Evolutionary conservation across 352 stramenopile species (phyloP), one percentile per base, ranked within the genome.

Genomic region (Globisporangium parvum): DNA sequence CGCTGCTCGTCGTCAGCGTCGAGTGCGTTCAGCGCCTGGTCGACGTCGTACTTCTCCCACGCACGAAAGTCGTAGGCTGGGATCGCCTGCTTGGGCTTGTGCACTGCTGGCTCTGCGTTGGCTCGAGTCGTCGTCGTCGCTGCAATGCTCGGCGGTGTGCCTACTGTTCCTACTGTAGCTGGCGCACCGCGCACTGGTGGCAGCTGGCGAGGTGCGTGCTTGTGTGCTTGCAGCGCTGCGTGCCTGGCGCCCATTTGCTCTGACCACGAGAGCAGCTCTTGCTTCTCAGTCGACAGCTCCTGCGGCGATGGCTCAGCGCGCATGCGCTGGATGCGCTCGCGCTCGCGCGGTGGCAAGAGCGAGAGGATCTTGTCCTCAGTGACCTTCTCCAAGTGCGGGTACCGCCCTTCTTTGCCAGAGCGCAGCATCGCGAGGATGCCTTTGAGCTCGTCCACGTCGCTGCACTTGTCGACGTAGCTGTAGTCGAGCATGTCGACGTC

Each of bases 401-500:
- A 98, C 15, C 75, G 59, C 0, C 93, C 93, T 74, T 97, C 82
- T 57, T 95, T 95, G 10, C 91, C 93, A 3, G 79, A 95, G 23
- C 85, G 73, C 12, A 98, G 71, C 66, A 79, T 67, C 15, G 70
- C 70, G 28, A 98, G 65, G 39, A 98, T 91, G 28, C 82, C 82
- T 51, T 91, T 88, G 23, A 98, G 73, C 62, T 96, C 75, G 28
- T 95, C 71, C 37, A 91, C 20, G 65, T 96, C 77, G 11, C 56
- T 53, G 68, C 89, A 96, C 45, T 83, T 81, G 31, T 82, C 73
- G 20, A 98, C 88, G 67, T 95, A 97, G 26, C 58, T 70, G 53
- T 97, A 98, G 75, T 98, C 93, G 35, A 98, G 70, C 76, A 95
- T 93, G 35, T 95, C 83, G 56, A 96, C 74, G 23, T 85, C 71